Evolutionary conservation across 352 stramenopile species (phyloP), one percentile per base, ranked within the genome.

Genomic region (Phytophthora palmivora): DNA sequence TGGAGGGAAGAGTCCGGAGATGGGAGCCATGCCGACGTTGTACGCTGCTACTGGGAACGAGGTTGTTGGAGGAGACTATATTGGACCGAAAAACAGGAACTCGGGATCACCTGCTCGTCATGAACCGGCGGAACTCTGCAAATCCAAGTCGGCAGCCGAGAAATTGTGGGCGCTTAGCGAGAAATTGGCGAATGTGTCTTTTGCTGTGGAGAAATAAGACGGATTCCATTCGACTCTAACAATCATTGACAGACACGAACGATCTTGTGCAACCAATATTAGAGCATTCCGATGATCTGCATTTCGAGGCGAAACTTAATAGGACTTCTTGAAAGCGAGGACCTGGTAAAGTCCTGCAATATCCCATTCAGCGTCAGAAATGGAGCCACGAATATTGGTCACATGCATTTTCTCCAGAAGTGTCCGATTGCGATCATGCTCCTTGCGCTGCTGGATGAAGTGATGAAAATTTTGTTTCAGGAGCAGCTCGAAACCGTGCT

Each of bases 381-480:
- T 76, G 34, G 83, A 91, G 36, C 88, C 88, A 33, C 83, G 71
- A 56, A 90, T 88, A 65, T 96, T 96, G 33, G 89, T 82, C 45
- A 96, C 88, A 57, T 95, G 87, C 88, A 96, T 96, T 53, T 92
- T 91, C 48, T 88, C 78, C 14, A 93, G 75, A 47, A 95, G 65
- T 28, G 70, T 70, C 36, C 77, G 80, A 63, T 92, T 88, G 47
- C 74, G 66, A 50, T 91, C 79, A 54, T 81, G 74, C 43, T 92
- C 79, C 24, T 87, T 85, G 61, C 88, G 84, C 34, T 84, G 79
- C n/a, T 74, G 63, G 44, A 94, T 89, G 47, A 91, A 95, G 60
- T 76, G 82, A 42, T 94, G 87, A 48, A 96, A 94, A 54, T 93
- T 94, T 65, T 96, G 83, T 58, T 95, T 83, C 16, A 92, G 55